These are phyloP conservation scores for Pestalotiopsis sp. DNA, from an alignment of 2,329 filamentous ascomycete genomes.

Conservation along the genomic window DNA sequence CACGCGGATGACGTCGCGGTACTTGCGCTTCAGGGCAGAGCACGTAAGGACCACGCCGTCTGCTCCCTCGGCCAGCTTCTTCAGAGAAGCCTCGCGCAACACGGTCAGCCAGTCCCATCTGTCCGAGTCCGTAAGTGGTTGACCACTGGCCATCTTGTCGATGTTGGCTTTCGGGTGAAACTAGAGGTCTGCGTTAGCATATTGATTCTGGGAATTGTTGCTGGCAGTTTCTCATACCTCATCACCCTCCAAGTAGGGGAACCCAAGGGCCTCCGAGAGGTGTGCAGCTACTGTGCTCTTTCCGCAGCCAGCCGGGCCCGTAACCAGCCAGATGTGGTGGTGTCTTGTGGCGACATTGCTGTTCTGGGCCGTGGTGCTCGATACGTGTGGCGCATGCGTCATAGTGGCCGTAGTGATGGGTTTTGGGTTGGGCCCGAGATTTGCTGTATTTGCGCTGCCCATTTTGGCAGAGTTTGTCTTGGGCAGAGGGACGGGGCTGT, in stretches of 20 bases:
- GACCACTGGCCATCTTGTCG: slow-evolving; percentile 85
- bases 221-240: slow-evolving; percentile 55
- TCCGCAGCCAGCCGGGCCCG: slow-evolving; percentile 76
- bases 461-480: slow-evolving; percentile 35
- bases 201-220: background rate
- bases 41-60: slow-evolving; percentile 91
- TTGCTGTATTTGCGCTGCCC: slow-evolving; percentile 27
- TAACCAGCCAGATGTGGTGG: slow-evolving; percentile 79
- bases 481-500: slow-evolving; percentile 45
- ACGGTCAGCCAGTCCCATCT: slow-evolving; percentile 95
- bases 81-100: slow-evolving; percentile 68
- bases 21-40: slow-evolving; percentile 94
- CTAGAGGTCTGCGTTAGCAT: slow-evolving; percentile 34
- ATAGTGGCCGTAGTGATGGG: slow-evolving; percentile 29
- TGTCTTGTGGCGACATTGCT: slow-evolving; percentile 31
- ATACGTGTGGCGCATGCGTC: slow-evolving; percentile 24
- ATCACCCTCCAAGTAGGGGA: slow-evolving; percentile 78
- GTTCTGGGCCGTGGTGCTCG: slow-evolving; percentile 29
- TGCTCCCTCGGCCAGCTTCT: slow-evolving; percentile 54
- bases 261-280: slow-evolving; percentile 59
- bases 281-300: slow-evolving; percentile 74
- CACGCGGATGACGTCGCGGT: slow-evolving; percentile 86
- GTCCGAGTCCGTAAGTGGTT: slow-evolving; percentile 86
- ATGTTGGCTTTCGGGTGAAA: slow-evolving; percentile 79
- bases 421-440: slow-evolving; percentile 27